Evolutionary conservation across 2,329 filamentous ascomycete genomes (phyloP).

Genomic region (Pseudocercospora vitis): DNA sequence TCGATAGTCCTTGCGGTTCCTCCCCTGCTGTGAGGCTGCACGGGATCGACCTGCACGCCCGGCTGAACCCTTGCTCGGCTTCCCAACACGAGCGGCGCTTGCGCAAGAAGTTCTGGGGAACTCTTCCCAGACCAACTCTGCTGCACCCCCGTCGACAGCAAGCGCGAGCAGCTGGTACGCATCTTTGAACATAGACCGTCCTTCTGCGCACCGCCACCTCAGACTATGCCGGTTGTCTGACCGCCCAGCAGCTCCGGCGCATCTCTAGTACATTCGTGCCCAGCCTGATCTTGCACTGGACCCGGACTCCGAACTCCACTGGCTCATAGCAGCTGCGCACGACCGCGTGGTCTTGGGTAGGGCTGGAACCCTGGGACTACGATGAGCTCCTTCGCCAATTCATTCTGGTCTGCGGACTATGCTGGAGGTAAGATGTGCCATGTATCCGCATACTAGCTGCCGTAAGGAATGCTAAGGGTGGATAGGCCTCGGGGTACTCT

Average conservation of each 20-base stretch:
- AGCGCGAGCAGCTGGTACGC: background rate
- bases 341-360: conserved; percentile 12
- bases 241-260: conserved; percentile 8
- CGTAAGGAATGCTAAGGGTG: conserved; percentile 11
- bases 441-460: conserved; percentile 3
- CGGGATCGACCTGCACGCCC: background rate
- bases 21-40: background rate
- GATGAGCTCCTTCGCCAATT: conserved; percentile 90
- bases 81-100: conserved; percentile 5
- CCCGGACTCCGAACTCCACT: background rate
- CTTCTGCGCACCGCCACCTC: background rate
- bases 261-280: conserved; percentile 6
- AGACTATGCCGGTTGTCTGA: conserved; percentile 1
- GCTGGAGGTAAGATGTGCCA: conserved; percentile 67
- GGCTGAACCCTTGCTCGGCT: conserved; percentile 3
- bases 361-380: conserved; percentile 20
- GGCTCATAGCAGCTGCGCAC: conserved; percentile 8
- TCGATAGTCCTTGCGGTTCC: background rate
- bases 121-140: background rate
- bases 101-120: conserved; percentile 8
- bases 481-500: conserved; percentile 80
- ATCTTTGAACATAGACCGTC: background rate
- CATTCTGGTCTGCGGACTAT: conserved; percentile 98
- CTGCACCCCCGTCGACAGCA: background rate
- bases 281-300: conserved; percentile 5